A percentile compares a stretch with the other conserved stretches of the same genome.
These are phyloP conservation scores for Biscogniauxia sp. DNA, from an alignment of 2,329 filamentous ascomycete genomes.

Conservation along the genomic window DNA sequence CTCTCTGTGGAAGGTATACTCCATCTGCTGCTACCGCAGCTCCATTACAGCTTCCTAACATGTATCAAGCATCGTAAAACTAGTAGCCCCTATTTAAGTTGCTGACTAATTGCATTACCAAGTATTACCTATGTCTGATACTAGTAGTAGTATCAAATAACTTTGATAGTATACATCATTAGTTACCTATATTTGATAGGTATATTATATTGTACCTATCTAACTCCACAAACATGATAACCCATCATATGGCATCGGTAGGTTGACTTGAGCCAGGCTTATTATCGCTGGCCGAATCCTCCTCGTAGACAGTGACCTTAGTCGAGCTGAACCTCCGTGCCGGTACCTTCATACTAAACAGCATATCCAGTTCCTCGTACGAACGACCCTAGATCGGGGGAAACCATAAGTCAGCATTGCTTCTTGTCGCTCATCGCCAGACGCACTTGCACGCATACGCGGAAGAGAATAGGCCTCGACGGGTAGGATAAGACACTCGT, in stretches of 20 bases:
- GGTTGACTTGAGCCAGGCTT: not conserved
- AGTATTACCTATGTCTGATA: no score
- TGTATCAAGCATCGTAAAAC: no score
- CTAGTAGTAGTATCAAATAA: no score
- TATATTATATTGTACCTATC: no score
- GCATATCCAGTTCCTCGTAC: conserved; percentile 2
- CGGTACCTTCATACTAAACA: not conserved
- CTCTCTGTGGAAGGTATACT: no score
- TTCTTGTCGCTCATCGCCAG: conserved; percentile 35
- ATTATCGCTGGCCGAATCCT: not conserved
- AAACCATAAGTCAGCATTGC: conserved; percentile 34
- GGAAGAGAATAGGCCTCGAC: not conserved
- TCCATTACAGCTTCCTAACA: no score
- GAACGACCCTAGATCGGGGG: not conserved
- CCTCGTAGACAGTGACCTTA: not conserved
- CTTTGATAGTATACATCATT: no score
- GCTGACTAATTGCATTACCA: no score
- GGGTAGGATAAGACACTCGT: not conserved
- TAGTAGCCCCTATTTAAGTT: no score
- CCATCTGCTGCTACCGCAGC: no score
- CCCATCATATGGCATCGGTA: not conserved
- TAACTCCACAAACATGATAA: not conserved
- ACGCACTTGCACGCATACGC: no score
- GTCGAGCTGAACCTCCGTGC: not conserved
- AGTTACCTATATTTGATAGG: no score